Conservation (phyloP, 23 red algal genomes). For the Pyropia haitanensis region DNA sequence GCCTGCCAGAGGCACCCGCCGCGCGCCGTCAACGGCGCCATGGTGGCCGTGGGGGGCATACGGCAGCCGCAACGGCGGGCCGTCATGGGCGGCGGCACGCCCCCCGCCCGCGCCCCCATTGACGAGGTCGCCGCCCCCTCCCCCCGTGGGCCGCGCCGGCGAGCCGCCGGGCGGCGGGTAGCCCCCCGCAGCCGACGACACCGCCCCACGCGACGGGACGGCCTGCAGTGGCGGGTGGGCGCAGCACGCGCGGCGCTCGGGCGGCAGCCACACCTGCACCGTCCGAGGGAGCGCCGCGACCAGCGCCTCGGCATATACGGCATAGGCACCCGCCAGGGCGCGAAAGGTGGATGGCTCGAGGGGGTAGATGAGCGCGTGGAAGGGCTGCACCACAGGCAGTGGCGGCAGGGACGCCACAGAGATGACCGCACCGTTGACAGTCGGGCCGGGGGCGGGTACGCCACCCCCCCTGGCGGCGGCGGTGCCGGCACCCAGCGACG, state of each 20-base stretch:
- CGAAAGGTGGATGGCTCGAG: conserved; percentile 47
- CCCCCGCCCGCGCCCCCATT: no score
- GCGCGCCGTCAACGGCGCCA: no score
- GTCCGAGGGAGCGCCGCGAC: conserved; percentile 39
- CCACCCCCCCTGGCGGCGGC: conserved; percentile 12
- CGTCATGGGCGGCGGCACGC: no score
- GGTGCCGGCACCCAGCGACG: conserved; percentile 26
- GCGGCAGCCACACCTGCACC: conserved; percentile 19
- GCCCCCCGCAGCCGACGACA: no score
- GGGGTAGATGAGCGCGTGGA: conserved; percentile 75
- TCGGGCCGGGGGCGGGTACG: conserved; percentile 23
- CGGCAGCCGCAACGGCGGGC: no score
- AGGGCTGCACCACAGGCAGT: conserved; percentile 64
- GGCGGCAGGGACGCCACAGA: conserved; percentile 22
- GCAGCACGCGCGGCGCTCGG: background rate
- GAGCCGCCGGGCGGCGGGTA: no score
- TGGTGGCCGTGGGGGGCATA: no score
- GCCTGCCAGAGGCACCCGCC: no score
- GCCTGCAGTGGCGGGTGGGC: no score
- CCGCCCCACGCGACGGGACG: no score
- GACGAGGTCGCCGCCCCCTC: no score
- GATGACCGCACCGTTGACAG: conserved; percentile 22
- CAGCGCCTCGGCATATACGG: conserved; percentile 44
- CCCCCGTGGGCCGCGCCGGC: no score
- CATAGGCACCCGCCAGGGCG: conserved; percentile 54